These are phyloP conservation scores for Talaromyces albobiverticillius DNA, from an alignment of 2,329 filamentous ascomycete genomes.

Conservation along the genomic window DNA sequence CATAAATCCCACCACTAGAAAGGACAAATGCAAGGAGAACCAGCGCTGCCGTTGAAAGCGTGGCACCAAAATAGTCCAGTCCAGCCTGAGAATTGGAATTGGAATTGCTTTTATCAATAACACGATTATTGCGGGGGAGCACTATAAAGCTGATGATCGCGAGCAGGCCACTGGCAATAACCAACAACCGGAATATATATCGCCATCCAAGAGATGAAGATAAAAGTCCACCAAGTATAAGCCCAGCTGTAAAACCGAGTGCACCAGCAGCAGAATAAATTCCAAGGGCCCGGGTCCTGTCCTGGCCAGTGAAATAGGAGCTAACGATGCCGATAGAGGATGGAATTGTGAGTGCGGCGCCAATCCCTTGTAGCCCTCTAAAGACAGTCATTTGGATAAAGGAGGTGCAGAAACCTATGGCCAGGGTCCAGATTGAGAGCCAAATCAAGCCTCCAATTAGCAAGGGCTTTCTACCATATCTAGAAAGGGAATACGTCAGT, in stretches of 20 bases:
- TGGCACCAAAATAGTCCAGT: slow-evolving; percentile 43
- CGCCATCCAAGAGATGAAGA: slow-evolving; percentile 39
- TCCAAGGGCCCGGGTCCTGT: slow-evolving; percentile 38
- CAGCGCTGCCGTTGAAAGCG: slow-evolving; percentile 41
- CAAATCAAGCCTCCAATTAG: slow-evolving; percentile 37
- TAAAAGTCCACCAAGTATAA: slow-evolving; percentile 39
- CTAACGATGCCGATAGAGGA: slow-evolving; percentile 48
- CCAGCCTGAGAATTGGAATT: slow-evolving; percentile 30
- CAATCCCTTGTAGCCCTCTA: slow-evolving; percentile 48
- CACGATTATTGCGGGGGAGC: slow-evolving; percentile 38
- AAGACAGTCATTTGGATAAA: slow-evolving; percentile 38
- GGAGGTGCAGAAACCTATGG: slow-evolving; percentile 39
- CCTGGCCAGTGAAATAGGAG: slow-evolving; percentile 38
- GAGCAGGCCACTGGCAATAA: slow-evolving; percentile 31
- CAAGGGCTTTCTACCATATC: slow-evolving; percentile 38
- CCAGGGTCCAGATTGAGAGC: slow-evolving; percentile 35
- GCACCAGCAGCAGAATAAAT: slow-evolving; percentile 41
- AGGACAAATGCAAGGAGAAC: slow-evolving; percentile 47
- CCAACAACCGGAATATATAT: slow-evolving; percentile 38
- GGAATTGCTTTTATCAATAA: slow-evolving; percentile 31
- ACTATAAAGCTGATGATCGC: slow-evolving; percentile 31
- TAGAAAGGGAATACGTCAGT: slow-evolving; percentile 8
- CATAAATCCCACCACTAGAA: slow-evolving; percentile 46
- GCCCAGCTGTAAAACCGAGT: slow-evolving; percentile 39
- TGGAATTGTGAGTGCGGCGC: slow-evolving; percentile 47